phyloP scores from a whole-genome alignment of 805 yeast species.

The Yarrowia keelungensis region DNA sequence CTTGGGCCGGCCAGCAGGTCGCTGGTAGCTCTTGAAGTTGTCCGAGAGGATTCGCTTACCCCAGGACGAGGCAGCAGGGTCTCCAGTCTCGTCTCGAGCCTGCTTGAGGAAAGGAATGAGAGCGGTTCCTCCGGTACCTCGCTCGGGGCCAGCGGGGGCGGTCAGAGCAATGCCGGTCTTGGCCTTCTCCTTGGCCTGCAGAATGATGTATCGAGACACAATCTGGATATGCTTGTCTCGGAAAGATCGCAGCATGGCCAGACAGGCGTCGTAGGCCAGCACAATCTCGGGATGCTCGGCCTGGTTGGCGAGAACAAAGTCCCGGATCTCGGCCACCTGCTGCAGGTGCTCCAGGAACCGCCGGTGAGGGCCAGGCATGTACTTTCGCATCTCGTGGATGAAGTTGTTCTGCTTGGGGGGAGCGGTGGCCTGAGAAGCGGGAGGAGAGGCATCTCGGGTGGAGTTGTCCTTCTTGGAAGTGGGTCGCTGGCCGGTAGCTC shows the following conservation, averaged over 20 bases:
- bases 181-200: slow-evolving; percentile 70
- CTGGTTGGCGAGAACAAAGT: slow-evolving; percentile 60
- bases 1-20: slow-evolving; percentile 28
- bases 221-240: slow-evolving; percentile 94
- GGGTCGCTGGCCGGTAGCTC: slow-evolving; percentile 70
- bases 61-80: slow-evolving; percentile 92
- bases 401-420: slow-evolving; percentile 54
- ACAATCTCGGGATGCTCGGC: slow-evolving; percentile 60
- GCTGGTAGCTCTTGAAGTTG: slow-evolving; percentile 39
- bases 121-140: slow-evolving; percentile 95
- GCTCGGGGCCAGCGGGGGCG: slow-evolving; percentile 58
- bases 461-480: slow-evolving; percentile 42
- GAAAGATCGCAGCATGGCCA: slow-evolving; percentile 86
- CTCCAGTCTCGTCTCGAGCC: slow-evolving; percentile 95
- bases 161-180: slow-evolving; percentile 56
- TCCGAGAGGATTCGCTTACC: slow-evolving; percentile 64
- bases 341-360: slow-evolving; percentile 71
- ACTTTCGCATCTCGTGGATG: slow-evolving; percentile 81
- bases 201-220: slow-evolving; percentile 82
- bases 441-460: slow-evolving; percentile 38
- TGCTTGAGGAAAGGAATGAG: slow-evolving; percentile 90
- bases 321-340: slow-evolving; percentile 64
- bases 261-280: slow-evolving; percentile 82
- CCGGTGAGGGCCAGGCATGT: slow-evolving; percentile 90
- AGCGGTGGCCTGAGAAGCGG: slow-evolving; percentile 44